Base-by-base conservation (phyloP, 257 asterid genomes). In the Solanum verrucosum region DNA sequence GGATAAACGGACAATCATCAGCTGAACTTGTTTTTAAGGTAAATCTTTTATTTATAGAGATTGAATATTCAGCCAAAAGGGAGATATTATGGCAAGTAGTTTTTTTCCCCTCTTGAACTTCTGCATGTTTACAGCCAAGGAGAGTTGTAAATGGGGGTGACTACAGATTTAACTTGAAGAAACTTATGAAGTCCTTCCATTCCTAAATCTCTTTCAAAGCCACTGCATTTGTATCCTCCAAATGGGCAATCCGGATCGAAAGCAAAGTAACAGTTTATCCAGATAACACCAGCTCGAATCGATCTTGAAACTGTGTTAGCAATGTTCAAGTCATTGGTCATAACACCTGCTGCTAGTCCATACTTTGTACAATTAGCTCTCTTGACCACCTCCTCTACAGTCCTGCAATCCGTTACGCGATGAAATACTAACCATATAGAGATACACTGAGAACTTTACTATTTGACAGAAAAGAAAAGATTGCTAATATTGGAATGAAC, bases 151-250 rank as follows among this genome's bases (percentile, higher is more conserved):
- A 96, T 91, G 3, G 99, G 98, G 83, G 95, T 93, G 18, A 94
- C 94, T 3, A 96, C 93, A 1, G 99, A 83, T 86, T 96, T 96
- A 33, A 91, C 92, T 74, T 93, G 95, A 60, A 95, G 94, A 87
- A 89, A 96, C 89, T 91, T 89, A 6, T 92, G 72, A 15, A 96
- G 97, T 7, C 90, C 91, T 83, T 93, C 94, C 92, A 94, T 90
- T 0, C 98, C 98, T 77, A 87, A 1, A 37, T 96, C 99, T 90
- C 94, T 95, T 1, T 96, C 99, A 70, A 96, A 94, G 4, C 98
- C 99, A 88, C 99, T 96, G 96, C 91, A 87, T 88, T 95, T 96
- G 79, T 93, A 96, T 0, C 99, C 99, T 78, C 98, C 98, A 20
- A 68, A 92, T 0, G 98, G 98, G 25, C 90, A 86, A 18, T 91